Evolutionary conservation across 1,139 yeast species (phyloP), one percentile per base, ranked within the genome.

Genomic region (Tardiomyces blankii): DNA sequence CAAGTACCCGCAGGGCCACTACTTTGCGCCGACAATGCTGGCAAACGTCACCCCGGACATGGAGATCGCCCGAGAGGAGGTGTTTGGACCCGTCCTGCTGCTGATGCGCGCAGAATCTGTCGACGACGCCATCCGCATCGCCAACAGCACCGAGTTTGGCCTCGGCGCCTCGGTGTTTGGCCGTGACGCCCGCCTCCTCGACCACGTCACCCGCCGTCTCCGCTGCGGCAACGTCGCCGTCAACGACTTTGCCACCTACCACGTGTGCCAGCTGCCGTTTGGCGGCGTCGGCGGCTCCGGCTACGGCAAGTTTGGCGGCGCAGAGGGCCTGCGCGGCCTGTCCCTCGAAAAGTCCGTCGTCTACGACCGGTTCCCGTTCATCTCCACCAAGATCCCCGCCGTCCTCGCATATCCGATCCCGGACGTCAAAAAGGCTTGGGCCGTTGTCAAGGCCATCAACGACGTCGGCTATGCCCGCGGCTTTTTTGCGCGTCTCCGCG

Each of bases 291-390:
- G 82, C 55, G 91, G 89, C 44, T 84, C 95, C 8, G 98, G 98
- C 0, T 91, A 87, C 59, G 97, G 97, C 46, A 89, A 88, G 62
- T 91, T 91, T 68, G 96, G 96, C 27, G 97, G 98, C 38, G 94
- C 83, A 61, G 98, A 91, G 70, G 98, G 97, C 1, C 70, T 91
- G 38, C 76, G 87, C 40, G 97, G 96, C 0, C 70, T 91, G 41
- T 89, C 97, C 62, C 73, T 79, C 48, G 84, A 87, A 46, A 91
- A 91, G 61, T 80, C 93, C 41, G 76, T 91, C 4, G 88, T 95
- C 48, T 82, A 77, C 71, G 97, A 91, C 64, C 80, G 77, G 53
- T 76, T 83, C 38, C 78, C 91, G 28, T 77, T 86, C 54, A 72
- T 91, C 16, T 55, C 60, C 25, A 81, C 91, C 5, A 84, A 94